These are phyloP conservation scores for Lablab purpureus DNA, from an alignment of 306 rosid species.

Conservation along the genomic window DNA sequence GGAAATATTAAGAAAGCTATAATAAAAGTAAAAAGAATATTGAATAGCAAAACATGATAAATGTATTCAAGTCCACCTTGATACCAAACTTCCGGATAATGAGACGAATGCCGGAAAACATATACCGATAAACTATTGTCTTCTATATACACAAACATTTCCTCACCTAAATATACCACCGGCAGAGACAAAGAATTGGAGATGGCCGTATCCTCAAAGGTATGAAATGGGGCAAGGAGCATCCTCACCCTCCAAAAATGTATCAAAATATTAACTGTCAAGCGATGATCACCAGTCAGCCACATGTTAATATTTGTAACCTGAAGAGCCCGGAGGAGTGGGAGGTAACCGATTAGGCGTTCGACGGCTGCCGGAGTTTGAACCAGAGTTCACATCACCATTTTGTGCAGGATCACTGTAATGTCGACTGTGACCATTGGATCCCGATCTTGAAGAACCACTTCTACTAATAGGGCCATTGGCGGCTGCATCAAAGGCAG, in stretches of 20 bases:
- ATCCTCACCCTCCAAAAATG: conserved; percentile 73
- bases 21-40: conserved; percentile 46
- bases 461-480: conserved; percentile 65
- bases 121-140: conserved; percentile 57
- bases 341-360: conserved; percentile 94
- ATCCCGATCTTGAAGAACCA: conserved; percentile 64
- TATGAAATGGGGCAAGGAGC: conserved; percentile 52
- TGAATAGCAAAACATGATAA: conserved; percentile 50
- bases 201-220: conserved; percentile 52
- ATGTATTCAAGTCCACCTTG: conserved; percentile 48
- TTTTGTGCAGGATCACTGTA: conserved; percentile 81
- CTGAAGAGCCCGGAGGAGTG: conserved; percentile 84
- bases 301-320: conserved; percentile 68
- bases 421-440: conserved; percentile 85
- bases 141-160: conserved; percentile 78
- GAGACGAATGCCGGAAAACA: conserved; percentile 46
- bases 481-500: conserved; percentile 94
- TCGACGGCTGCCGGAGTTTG: conserved; percentile 84
- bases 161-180: conserved; percentile 59
- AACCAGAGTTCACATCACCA: conserved; percentile 71
- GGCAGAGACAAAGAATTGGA: conserved; percentile 55
- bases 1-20: conserved; percentile 14
- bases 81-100: conserved; percentile 25
- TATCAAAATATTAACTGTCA: conserved; percentile 54
- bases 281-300: conserved; percentile 38